Evolutionary conservation across 768 basidiomycete genomes (phyloP), one percentile per base, ranked within the genome.

Genomic region (Boletellus emodensis): DNA sequence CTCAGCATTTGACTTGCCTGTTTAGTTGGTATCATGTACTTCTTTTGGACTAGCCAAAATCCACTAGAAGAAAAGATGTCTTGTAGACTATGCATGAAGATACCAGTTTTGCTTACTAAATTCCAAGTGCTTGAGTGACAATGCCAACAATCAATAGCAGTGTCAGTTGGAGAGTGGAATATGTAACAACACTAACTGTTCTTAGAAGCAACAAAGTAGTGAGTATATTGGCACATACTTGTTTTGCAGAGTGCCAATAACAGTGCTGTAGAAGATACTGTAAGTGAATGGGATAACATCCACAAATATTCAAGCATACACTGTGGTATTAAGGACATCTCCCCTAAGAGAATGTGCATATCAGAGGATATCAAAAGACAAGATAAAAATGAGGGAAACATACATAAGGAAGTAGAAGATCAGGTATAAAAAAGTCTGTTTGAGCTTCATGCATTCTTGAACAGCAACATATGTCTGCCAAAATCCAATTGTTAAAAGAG

Each of bases 351-450:
- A 44, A 18, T 4, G 12, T 26, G 17, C 3, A 17, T 22, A n/a
- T 36, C 26, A 45, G 36, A 51, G 26, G 46, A 22, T 17, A 12
- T 18, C 18, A 18, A 26, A n/a, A 36, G 0, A 17, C 6, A 5
- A 15, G 1, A 8, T 3, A 37, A 9, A 39, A n/a, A 37, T 6
- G 20, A 17, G 24, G 3, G 15, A 6, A 17, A 70, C 82, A 48
- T 57, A 83, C 84, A 89, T 86, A 24, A 88, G 72, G 65, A 88
- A 87, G 65, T 86, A 88, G 57, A 87, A 86, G 6, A 85, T 71
- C 2, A 88, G 75, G 60, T 88, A 87, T 30, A 86, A 61, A 60
- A 87, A 87, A 0, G 84, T 87, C 56, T 88, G 85, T 58, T 84
- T 87, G 48, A 87, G 70, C 35, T 75, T 75, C 67, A 83, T 65